phyloP scores from a whole-genome alignment of 805 yeast species.

The Starmera amethionina region DNA sequence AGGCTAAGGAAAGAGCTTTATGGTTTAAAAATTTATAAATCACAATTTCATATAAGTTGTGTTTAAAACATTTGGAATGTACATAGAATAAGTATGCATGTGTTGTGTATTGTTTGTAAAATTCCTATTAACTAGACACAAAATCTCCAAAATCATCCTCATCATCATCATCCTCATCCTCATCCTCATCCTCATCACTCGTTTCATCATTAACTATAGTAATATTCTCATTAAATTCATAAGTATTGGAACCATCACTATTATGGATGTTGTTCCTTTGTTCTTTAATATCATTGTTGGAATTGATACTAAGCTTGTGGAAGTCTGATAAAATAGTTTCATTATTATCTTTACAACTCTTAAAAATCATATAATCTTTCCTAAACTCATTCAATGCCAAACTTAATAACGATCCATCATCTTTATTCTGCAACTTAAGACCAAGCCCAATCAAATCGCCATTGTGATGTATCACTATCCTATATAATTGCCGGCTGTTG shows the following conservation, averaged over 20 bases:
- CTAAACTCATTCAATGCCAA: slow-evolving; percentile 25
- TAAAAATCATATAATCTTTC: slow-evolving; percentile 7
- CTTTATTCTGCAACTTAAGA: slow-evolving; percentile 25
- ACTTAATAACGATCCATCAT: slow-evolving; percentile 25
- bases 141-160: slow-evolving; percentile 19
- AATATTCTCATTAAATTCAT: background rate
- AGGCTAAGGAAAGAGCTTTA: background rate
- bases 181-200: slow-evolving; percentile 8
- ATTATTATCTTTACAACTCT: background rate
- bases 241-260: background rate
- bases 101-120: no score
- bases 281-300: background rate
- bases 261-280: background rate
- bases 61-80: no score
- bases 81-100: no score
- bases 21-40: no score
- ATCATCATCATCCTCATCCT: slow-evolving; percentile 6
- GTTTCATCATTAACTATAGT: no score
- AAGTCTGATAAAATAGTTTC: background rate
- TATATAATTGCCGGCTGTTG: slow-evolving; percentile 20
- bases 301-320: background rate
- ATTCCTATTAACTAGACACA: slow-evolving; percentile 6
- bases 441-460: slow-evolving; percentile 30
- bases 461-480: slow-evolving; percentile 23
- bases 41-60: no score